Base-by-base conservation (phyloP, 2,329 filamentous ascomycete species). In the Diaporthe destruens region DNA sequence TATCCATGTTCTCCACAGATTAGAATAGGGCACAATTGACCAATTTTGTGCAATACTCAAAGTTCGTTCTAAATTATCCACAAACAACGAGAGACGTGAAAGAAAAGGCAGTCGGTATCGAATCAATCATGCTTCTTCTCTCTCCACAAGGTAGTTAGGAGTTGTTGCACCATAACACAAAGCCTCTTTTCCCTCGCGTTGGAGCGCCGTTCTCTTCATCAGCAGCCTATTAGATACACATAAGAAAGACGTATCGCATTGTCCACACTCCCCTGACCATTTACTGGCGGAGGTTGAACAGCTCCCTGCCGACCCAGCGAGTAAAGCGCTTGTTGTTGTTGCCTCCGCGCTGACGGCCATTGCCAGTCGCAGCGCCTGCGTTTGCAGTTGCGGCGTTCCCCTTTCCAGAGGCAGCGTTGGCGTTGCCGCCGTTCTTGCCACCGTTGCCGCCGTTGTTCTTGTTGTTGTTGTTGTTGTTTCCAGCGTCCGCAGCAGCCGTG, bases 61-160 rank as follows among this genome's bases (percentile, higher is more conserved):
- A 32, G 61, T 36, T 65, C 61, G 51, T 51, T 53, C 61, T 51
- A 65, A 65, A 65, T 65, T 65, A 65, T 65, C 39, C 61, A 65
- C 61, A 65, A 25, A 25, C 44, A 65, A 23, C 44, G 20, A 65
- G 32, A 65, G 36, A 51, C 9, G 61, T 51, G 44, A 4, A 49
- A 23, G 25, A 34, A 65, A 65, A 65, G 29, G 44, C 51, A 18
- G 29, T 65, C 61, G 61, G 61, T 51, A 65, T 65, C 59, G 59
- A 25, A 65, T 65, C 61, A 51, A 18, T 51, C 61, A 65, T 44
- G 61, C 61, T 65, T 65, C 29, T 65, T 29, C 59, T 65, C 25
- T 47, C 20, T 20, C 61, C 14, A 25, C 20, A 25, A 14, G 44
- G 29, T 55, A 55, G 16, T 34, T 9, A 18, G 44, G 47, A 20